Percentiles rank a stretch among this genome's conserved stretches.
Conservation (phyloP, 2,329 filamentous ascomycete species). For the Exophiala spinifera region DNA sequence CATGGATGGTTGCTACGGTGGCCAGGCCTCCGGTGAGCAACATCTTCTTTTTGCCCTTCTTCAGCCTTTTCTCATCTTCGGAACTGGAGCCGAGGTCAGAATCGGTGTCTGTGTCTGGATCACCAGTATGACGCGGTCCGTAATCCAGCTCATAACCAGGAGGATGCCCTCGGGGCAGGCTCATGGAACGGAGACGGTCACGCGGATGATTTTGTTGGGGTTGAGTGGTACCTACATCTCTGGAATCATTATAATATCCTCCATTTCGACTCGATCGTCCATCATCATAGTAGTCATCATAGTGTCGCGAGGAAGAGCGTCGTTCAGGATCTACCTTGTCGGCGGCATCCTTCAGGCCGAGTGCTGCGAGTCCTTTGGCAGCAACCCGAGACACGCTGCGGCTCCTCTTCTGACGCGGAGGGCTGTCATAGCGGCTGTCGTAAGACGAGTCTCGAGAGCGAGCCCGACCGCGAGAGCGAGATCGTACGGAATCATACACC, state of each 20-base stretch:
- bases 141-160: constrained; percentile 26
- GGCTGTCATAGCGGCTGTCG: constrained; percentile 55
- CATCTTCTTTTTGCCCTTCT: constrained; percentile 65
- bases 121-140: constrained; percentile 28
- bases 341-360: constrained; percentile 40
- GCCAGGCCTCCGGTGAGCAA: constrained; percentile 64
- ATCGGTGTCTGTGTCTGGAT: constrained; percentile 41
- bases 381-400: constrained; percentile 47
- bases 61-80: constrained; percentile 61
- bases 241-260: constrained; percentile 36
- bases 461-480: constrained; percentile 37
- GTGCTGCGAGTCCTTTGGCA: constrained; percentile 42
- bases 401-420: constrained; percentile 45
- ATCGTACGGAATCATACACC: constrained; percentile 44
- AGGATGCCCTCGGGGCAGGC: constrained; percentile 27
- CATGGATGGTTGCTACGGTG: constrained; percentile 67
- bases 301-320: constrained; percentile 28
- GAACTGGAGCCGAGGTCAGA: constrained; percentile 56
- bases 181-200: constrained; percentile 28
- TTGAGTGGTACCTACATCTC: constrained; percentile 44
- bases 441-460: constrained; percentile 50
- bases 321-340: constrained; percentile 32
- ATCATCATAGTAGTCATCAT: constrained; percentile 44
- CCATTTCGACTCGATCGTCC: constrained; percentile 36
- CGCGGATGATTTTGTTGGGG: constrained; percentile 28